phyloP scores from a whole-genome alignment of 257 asterid genomes.

The Cynanchum wilfordii region DNA sequence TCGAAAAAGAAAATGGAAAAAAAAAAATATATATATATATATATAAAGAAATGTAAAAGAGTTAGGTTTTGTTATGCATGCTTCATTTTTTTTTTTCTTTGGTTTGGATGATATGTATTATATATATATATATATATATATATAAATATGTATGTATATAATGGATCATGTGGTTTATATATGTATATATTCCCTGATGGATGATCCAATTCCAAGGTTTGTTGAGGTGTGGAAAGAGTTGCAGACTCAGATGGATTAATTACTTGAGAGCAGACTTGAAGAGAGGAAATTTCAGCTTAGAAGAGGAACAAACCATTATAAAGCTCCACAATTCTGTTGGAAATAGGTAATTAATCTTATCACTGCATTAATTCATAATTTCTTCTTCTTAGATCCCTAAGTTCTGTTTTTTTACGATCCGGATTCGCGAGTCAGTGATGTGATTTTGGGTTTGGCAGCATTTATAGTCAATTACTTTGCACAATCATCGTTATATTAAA shows the following conservation, averaged over 20 bases:
- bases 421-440: no score
- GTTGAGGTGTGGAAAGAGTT: slow-evolving; percentile 61
- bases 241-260: slow-evolving; percentile 60
- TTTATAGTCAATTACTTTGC: no score
- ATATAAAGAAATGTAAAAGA: no score
- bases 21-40: no score
- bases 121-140: no score
- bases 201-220: slow-evolving; percentile 28
- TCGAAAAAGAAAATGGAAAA: no score
- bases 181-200: neutral
- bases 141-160: no score
- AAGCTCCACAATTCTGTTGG: slow-evolving; percentile 44
- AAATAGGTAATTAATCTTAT: slow-evolving; percentile 38
- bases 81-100: no score
- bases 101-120: neutral
- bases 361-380: neutral
- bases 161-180: no score
- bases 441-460: no score
- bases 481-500: no score
- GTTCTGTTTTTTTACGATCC: no score
- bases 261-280: slow-evolving; percentile 52
- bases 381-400: neutral
- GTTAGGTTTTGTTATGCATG: neutral
- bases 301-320: slow-evolving; percentile 56
- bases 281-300: slow-evolving; percentile 49